A percentile compares a stretch with the other conserved stretches of the same genome.
These are phyloP conservation scores for Chalara sp. DNA, from an alignment of 2,329 filamentous ascomycete genomes.

Conservation along the genomic window DNA sequence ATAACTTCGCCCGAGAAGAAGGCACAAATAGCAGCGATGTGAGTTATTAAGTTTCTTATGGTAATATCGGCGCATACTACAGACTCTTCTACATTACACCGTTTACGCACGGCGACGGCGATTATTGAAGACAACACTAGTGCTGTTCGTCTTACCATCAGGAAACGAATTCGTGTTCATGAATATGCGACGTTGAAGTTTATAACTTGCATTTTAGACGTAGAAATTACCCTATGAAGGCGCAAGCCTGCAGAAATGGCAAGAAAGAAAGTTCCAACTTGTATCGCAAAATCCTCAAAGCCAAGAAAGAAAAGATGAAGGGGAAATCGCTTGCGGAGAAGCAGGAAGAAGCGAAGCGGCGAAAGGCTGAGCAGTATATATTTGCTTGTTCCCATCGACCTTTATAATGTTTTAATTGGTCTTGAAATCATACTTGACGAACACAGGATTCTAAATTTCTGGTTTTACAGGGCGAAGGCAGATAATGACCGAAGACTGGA, in stretches of 20 bases:
- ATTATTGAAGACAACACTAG: too few species aligned
- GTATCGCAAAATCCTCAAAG: neutral
- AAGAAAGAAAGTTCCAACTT: neutral
- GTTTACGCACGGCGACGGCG: too few species aligned
- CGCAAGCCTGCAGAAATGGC: too few species aligned
- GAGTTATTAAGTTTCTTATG: constrained; percentile 8
- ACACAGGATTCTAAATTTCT: neutral
- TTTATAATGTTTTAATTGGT: neutral
- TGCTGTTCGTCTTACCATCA: too few species aligned
- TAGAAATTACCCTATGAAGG: too few species aligned
- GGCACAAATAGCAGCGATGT: constrained; percentile 40
- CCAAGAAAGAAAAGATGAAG: neutral
- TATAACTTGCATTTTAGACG: too few species aligned
- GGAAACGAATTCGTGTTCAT: too few species aligned
- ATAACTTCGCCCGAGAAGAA: constrained; percentile 42
- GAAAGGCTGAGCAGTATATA: neutral
- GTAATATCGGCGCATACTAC: neutral
- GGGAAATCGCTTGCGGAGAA: too few species aligned
- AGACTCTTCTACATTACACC: neutral
- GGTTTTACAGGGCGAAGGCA: constrained; percentile 18
- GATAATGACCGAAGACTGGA: constrained; percentile 23
- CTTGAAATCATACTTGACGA: neutral
- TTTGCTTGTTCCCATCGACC: neutral
- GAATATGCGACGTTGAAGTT: too few species aligned
- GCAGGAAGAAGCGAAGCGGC: neutral